phyloP scores from a whole-genome alignment of 306 rosid genomes.

The Lathyrus sativus region DNA sequence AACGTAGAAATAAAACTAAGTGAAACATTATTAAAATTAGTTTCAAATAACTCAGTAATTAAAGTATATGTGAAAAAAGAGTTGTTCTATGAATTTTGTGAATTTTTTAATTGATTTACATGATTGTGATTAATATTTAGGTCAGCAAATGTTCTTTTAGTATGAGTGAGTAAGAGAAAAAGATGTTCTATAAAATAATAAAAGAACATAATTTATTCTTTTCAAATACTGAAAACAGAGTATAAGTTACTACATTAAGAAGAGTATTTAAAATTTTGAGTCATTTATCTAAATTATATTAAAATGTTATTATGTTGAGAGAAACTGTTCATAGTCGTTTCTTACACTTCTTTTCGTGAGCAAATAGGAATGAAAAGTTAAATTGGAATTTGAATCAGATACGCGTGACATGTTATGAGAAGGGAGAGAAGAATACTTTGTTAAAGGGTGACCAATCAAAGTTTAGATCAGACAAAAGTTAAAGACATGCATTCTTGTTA shows the following conservation, averaged over 20 bases:
- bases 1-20: too few relatives aligned
- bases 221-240: not conserved
- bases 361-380: slow-evolving; percentile 36
- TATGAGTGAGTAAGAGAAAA: too few relatives aligned
- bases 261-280: not conserved
- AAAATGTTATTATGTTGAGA: not conserved
- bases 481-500: slow-evolving; percentile 20
- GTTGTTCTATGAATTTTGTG: too few relatives aligned
- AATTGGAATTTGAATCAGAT: slow-evolving; percentile 39
- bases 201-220: not conserved
- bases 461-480: slow-evolving; percentile 32
- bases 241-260: not conserved
- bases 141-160: too few relatives aligned
- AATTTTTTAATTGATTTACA: too few relatives aligned
- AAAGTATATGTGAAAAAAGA: too few relatives aligned
- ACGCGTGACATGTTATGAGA: slow-evolving; percentile 33
- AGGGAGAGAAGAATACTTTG: slow-evolving; percentile 26
- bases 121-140: too few relatives aligned
- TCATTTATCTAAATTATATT: not conserved
- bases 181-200: not conserved
- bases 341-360: slow-evolving; percentile 29
- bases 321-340: slow-evolving; percentile 9
- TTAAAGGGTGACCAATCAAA: slow-evolving; percentile 33
- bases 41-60: too few relatives aligned
- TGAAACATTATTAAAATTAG: too few relatives aligned